Evolutionary conservation across 2,329 filamentous ascomycete genomes (phyloP), one percentile per base, ranked within the genome.

Genomic region (Truncatella angustata): DNA sequence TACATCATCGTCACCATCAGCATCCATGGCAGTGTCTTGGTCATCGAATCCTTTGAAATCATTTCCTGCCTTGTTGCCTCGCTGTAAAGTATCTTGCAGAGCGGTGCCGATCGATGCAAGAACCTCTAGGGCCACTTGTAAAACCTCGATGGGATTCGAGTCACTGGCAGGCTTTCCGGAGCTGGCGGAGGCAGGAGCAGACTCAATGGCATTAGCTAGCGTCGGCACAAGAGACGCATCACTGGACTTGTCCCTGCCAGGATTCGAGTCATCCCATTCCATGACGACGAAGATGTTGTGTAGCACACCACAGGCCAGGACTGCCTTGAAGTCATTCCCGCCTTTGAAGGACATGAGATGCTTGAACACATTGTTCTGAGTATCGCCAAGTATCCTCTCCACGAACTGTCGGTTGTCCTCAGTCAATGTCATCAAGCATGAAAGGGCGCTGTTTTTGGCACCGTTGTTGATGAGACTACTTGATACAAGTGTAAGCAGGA

Each of bases 101-200:
- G 73, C 75, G 3, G 82, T 86, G 37, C 82, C 83, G 43, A 88
- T 86, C 5, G 83, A 83, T 4, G 83, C 84, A 0, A 86, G 71
- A 14, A 84, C 80, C 65, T 87, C 82, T 0, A 88, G 68, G 3
- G 82, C 81, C 14, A 84, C 66, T 60, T 80, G 73, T 48, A 80
- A 66, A 35, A 77, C 73, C 56, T 81, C 78, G 6, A 68, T 57
- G 1, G 74, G 68, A 55, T 68, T 72, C 7, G 70, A 70, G 61
- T 69, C 73, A 51, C 66, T 67, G 18, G 66, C 54, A 28, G 67
- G 71, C 32, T 74, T 63, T 60, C 63, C 16, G 58, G 50, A 55
- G 11, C 44, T 62, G 54, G 50, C 58, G 20, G 57, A 59, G 14
- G 66, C 55, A n/a, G 57, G 61, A 3, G 69, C 63, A 50, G 64